These are phyloP conservation scores for Sclerotinia glacialis DNA, from an alignment of 2,329 filamentous ascomycete genomes.

Conservation along the genomic window DNA sequence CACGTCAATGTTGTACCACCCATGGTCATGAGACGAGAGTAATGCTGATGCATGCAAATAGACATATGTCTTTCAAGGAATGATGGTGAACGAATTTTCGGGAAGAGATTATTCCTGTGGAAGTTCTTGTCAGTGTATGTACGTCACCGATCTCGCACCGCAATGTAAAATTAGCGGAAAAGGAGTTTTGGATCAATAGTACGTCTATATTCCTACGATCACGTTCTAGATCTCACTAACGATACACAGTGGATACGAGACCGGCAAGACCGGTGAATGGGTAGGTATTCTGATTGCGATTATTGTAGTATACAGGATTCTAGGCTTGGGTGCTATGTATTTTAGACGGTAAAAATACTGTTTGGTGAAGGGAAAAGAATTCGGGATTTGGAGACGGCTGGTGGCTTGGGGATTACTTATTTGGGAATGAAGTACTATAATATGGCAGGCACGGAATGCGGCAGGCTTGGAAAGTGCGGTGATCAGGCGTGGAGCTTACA, in stretches of 20 bases:
- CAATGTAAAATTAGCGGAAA: conserved; percentile 69
- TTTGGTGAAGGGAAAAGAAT: background rate
- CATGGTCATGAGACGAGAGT: background rate
- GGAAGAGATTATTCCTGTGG: conserved; percentile 61
- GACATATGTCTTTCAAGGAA: conserved; percentile 80
- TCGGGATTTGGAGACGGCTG: background rate
- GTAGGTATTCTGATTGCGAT: conserved; percentile 77
- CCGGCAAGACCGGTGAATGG: conserved; percentile 62
- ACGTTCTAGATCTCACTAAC: conserved; percentile 6
- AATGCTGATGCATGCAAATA: conserved; percentile 28
- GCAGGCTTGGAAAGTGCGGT: conserved; percentile 8
- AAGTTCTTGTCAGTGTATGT: conserved; percentile 60
- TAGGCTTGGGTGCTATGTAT: conserved; percentile 62
- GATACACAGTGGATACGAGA: conserved; percentile 53
- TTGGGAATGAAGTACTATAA: background rate
- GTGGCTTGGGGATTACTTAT: conserved; percentile 3
- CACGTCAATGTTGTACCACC: background rate
- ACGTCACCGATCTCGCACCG: conserved; percentile 56
- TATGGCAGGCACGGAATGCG: conserved; percentile 4
- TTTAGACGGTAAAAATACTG: conserved; percentile 27
- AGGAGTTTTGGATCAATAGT: conserved; percentile 65
- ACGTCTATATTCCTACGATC: background rate
- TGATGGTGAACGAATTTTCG: conserved; percentile 89
- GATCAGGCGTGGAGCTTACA: background rate
- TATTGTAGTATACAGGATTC: conserved; percentile 66